phyloP scores from a whole-genome alignment of 148 eudicot genomes.

The Polygonum aviculare region DNA sequence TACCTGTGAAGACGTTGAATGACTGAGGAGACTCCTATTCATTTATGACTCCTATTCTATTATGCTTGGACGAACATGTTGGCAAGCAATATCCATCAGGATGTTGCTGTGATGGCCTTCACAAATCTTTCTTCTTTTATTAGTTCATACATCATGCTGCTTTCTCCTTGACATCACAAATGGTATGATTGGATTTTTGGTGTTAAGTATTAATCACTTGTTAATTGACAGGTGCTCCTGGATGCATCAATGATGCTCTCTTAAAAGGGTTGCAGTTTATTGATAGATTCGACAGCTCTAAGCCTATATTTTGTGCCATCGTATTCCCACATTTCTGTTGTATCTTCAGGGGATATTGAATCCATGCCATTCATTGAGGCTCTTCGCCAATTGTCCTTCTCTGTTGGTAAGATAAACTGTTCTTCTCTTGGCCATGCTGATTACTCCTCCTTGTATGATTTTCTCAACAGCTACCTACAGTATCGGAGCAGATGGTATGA shows the following conservation, averaged over 20 bases:
- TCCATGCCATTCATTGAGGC: conserved; percentile 99
- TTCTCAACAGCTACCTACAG: conserved; percentile 82
- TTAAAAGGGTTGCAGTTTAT: conserved; percentile 88
- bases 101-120: no score
- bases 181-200: not conserved
- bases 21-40: no score
- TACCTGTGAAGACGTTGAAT: no score
- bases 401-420: conserved; percentile 51
- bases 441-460: conserved; percentile 57
- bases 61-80: no score
- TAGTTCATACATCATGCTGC: not conserved
- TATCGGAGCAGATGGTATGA: conserved; percentile 94
- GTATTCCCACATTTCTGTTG: not conserved
- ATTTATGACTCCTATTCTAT: no score
- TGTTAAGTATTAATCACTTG: not conserved
- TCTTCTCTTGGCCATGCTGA: not conserved
- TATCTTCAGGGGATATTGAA: conserved; percentile 73
- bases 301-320: not conserved
- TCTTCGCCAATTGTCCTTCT: conserved; percentile 69
- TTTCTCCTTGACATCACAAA: not conserved
- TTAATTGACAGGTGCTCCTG: conserved; percentile 79
- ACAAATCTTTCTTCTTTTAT: not conserved
- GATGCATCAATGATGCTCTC: conserved; percentile 86
- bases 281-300: conserved; percentile 75
- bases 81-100: no score